Conservation (phyloP, 2,329 filamentous ascomycete genomes). For the Celoporthe dispersa region DNA sequence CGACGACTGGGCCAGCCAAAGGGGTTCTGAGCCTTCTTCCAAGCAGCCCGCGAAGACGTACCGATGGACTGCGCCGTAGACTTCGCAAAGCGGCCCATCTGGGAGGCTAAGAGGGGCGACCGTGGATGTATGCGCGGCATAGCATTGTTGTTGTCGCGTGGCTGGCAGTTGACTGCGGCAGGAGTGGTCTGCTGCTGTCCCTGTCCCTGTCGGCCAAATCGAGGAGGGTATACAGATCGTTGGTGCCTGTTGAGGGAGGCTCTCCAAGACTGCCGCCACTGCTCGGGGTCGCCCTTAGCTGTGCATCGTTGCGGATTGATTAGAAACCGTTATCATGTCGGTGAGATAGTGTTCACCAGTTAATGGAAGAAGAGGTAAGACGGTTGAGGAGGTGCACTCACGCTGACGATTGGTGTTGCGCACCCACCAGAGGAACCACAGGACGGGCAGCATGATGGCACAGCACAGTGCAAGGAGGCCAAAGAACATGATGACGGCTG, state of each 20-base stretch:
- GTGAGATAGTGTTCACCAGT: neutral
- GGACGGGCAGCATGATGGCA: neutral
- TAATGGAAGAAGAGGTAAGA: no score
- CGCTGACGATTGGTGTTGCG: slow-evolving; percentile 7
- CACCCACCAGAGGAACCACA: slow-evolving; percentile 10
- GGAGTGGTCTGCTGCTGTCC: neutral
- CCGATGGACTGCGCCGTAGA: neutral
- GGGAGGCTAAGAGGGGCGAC: neutral
- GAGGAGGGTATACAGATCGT: neutral
- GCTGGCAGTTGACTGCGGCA: neutral
- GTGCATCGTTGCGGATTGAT: neutral
- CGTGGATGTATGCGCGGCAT: neutral
- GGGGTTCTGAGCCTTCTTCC: neutral
- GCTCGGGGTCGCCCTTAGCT: neutral
- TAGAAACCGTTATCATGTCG: neutral
- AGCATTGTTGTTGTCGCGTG: neutral
- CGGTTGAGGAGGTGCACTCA: neutral
- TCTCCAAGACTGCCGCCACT: neutral
- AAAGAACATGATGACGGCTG: slow-evolving; percentile 4
- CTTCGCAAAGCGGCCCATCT: neutral
- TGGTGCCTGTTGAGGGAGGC: neutral
- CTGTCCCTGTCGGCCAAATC: neutral
- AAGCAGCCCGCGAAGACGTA: neutral
- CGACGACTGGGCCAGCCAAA: neutral
- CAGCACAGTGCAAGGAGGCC: neutral